These are phyloP conservation scores for Parasitella parasitica DNA, from an alignment of 371 early-diverging fungal species.

Conservation along the genomic window DNA sequence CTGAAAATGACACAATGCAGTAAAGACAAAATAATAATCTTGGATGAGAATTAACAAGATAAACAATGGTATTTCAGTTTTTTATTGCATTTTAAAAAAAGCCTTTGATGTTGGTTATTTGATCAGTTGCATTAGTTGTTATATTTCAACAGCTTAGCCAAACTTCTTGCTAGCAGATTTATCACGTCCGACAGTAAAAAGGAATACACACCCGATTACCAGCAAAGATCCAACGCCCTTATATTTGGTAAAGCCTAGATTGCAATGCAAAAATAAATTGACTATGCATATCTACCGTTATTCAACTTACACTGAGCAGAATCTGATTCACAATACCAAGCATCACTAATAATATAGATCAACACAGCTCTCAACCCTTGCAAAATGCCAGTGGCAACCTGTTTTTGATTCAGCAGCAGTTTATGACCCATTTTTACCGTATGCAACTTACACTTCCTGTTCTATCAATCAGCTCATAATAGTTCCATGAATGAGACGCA, in stretches of 20 bases:
- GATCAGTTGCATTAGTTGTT: too few species aligned
- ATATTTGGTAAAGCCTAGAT: constrained; percentile 33
- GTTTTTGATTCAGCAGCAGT: constrained; percentile 45
- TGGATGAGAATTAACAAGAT: too few species aligned
- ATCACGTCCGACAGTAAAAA: constrained; percentile 37
- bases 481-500: constrained; percentile 49
- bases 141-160: background rate
- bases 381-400: constrained; percentile 69
- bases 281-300: background rate
- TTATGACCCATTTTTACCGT: constrained; percentile 38
- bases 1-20: too few species aligned
- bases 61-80: too few species aligned
- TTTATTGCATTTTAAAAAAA: too few species aligned
- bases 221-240: constrained; percentile 45
- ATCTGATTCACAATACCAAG: constrained; percentile 66
- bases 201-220: constrained; percentile 51
- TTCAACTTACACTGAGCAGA: constrained; percentile 61
- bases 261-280: background rate
- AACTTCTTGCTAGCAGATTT: constrained; percentile 3
- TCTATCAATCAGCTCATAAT: constrained; percentile 53
- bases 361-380: constrained; percentile 73
- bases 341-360: constrained; percentile 69
- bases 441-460: constrained; percentile 48
- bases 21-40: too few species aligned
- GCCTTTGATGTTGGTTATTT: too few species aligned